Percentiles rank a stretch among this genome's conserved stretches.
These are phyloP conservation scores for Halophytophthora polymorphica DNA, from an alignment of 352 stramenopile genomes.

Conservation along the genomic window DNA sequence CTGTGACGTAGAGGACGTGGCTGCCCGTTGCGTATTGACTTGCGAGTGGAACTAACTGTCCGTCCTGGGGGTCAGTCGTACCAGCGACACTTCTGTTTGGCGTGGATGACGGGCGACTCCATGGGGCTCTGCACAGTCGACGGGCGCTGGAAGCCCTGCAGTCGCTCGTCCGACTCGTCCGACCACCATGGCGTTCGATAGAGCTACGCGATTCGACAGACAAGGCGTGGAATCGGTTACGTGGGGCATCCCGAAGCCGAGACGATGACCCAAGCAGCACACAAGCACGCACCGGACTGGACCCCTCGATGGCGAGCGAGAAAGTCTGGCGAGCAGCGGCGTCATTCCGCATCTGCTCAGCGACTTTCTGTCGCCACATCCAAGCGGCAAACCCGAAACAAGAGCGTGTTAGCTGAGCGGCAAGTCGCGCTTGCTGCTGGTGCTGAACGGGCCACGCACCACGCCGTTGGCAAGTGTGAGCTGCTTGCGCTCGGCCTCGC, in stretches of 20 bases:
- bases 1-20: neutral
- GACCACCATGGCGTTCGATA: constrained; percentile 43
- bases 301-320: constrained; percentile 17
- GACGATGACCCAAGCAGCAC: neutral
- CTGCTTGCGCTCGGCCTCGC: constrained; percentile 17
- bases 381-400: neutral
- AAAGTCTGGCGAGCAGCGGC: constrained; percentile 15
- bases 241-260: neutral
- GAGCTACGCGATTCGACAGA: constrained; percentile 12
- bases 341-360: constrained; percentile 34
- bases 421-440: too few species aligned
- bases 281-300: constrained; percentile 22
- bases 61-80: constrained; percentile 31
- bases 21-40: neutral
- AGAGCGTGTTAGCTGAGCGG: neutral
- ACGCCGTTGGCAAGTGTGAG: constrained; percentile 10
- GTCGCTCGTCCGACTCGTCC: constrained; percentile 29
- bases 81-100: constrained; percentile 46
- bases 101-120: constrained; percentile 22
- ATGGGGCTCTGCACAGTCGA: constrained; percentile 8
- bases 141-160: constrained; percentile 20
- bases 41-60: neutral
- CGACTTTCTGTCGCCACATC: constrained; percentile 14
- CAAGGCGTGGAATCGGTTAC: neutral
- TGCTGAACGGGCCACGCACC: constrained; percentile 6